Evolutionary conservation across 208 protist species (phyloP).

Genomic region (Strigomonas galati): DNA sequence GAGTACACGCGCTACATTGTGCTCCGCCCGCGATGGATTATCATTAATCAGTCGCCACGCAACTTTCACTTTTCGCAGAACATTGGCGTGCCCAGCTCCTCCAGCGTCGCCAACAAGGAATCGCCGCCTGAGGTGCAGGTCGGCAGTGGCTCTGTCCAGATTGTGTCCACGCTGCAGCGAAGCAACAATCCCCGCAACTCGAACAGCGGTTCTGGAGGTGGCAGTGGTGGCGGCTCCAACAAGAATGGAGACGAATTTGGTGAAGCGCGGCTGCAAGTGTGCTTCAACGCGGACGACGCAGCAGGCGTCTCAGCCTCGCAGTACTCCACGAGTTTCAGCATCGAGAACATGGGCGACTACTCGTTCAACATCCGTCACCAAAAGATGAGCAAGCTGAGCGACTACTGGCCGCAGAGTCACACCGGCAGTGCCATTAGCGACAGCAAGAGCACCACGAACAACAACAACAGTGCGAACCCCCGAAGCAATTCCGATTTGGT

Average conservation of each 20-base stretch:
- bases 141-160: background rate
- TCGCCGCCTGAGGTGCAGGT: background rate
- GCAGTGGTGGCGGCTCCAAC: background rate
- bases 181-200: background rate
- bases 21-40: conserved; percentile 64
- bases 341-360: conserved; percentile 41
- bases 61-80: conserved; percentile 22
- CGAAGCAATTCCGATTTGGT: background rate
- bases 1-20: conserved; percentile 46
- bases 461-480: background rate
- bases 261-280: background rate
- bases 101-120: background rate
- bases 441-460: background rate
- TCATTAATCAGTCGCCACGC: conserved; percentile 54
- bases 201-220: background rate
- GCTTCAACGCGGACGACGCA: conserved; percentile 14
- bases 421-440: background rate
- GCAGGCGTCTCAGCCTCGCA: conserved; percentile 23
- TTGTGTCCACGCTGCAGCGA: background rate
- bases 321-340: conserved; percentile 45
- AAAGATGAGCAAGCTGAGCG: conserved; percentile 20
- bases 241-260: background rate
- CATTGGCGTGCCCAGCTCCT: background rate
- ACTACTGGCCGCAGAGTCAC: conserved; percentile 40
- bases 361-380: conserved; percentile 52